Evolutionary conservation across 2,329 filamentous ascomycete species (phyloP), one percentile per base, ranked within the genome.

Genomic region (Penicillium thymicola): DNA sequence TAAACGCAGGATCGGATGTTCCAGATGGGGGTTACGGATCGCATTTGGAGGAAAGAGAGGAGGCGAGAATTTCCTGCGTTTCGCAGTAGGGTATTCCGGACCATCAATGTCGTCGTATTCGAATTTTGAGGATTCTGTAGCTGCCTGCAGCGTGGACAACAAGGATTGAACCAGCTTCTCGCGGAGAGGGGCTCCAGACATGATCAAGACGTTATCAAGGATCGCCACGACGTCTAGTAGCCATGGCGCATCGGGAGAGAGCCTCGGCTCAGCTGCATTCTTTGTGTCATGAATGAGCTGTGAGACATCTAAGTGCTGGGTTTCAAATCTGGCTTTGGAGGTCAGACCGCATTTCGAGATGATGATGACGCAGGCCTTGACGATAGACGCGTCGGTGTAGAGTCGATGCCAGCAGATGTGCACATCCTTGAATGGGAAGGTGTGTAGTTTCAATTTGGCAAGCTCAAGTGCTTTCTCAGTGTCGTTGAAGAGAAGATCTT

Each of bases 131-230:
- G 48, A 3, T 41, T 45, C 42, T 27, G 54, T 59, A 9, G 63
- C 61, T 13, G 59, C 55, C 53, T 75, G 70, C 13, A 78, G 56
- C 6, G 64, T 60, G 16, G 60, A 59, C 18, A 80, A 55, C 4
- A 80, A 60, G 8, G 57, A 54, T 50, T 77, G 73, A 23, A 80
- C 71, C 30, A 75, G 59, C 9, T 67, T 63, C 8, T 83, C 81
- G 54, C 89, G 78, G 1, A 69, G 78, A 1, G 84, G 83, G 0
- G 82, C 88, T 1, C 89, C 89, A 0, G 89, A 84, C 52, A 92
- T 82, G 44, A 96, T 90, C 43, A 95, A 74, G 0, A 89, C 87
- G 71, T 86, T 85, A 66, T 97, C 92, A 2, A 97, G 79, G 1
- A 81, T 75, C 51, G 81, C 80, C 34, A 96, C 82, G 2, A 89